phyloP scores from a whole-genome alignment of 2,329 filamentous ascomycete genomes.

The Colletotrichum sansevieriae region DNA sequence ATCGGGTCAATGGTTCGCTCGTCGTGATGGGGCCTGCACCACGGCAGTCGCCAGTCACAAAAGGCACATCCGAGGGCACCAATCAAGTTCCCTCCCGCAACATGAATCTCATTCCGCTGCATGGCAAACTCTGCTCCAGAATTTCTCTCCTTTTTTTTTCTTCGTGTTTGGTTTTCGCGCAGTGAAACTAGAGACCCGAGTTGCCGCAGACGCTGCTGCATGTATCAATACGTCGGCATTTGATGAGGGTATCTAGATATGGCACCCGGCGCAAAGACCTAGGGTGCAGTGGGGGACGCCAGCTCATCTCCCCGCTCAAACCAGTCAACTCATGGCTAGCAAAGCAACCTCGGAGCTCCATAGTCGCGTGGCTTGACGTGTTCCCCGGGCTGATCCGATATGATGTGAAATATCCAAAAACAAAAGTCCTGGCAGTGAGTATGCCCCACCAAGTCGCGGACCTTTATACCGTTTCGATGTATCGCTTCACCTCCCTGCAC shows the following conservation, averaged over 20 bases:
- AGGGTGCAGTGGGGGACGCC: conserved; percentile 10
- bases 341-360: conserved; percentile 2
- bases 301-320: conserved; percentile 3
- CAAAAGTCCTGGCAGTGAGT: conserved; percentile 7
- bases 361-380: conserved; percentile 22
- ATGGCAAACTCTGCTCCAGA: background rate
- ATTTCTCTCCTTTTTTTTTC: background rate
- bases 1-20: conserved; percentile 10
- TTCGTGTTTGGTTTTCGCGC: background rate
- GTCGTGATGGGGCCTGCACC: conserved; percentile 28
- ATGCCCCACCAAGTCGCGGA: conserved; percentile 7
- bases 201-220: background rate
- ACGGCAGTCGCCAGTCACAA: conserved; percentile 19
- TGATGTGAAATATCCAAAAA: conserved; percentile 8
- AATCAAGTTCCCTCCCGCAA: conserved; percentile 22
- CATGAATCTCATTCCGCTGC: background rate
- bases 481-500: conserved; percentile 80
- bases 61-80: conserved; percentile 29
- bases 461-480: conserved; percentile 79
- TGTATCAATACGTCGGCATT: conserved; percentile 32
- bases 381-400: conserved; percentile 12
- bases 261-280: conserved; percentile 3
- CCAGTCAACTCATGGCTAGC: conserved; percentile 2
- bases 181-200: conserved; percentile 4
- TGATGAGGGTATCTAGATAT: conserved; percentile 38